Evolutionary conservation across 495 filamentous ascomycete genomes (phyloP).

Genomic region (Talaromyces ruber): DNA sequence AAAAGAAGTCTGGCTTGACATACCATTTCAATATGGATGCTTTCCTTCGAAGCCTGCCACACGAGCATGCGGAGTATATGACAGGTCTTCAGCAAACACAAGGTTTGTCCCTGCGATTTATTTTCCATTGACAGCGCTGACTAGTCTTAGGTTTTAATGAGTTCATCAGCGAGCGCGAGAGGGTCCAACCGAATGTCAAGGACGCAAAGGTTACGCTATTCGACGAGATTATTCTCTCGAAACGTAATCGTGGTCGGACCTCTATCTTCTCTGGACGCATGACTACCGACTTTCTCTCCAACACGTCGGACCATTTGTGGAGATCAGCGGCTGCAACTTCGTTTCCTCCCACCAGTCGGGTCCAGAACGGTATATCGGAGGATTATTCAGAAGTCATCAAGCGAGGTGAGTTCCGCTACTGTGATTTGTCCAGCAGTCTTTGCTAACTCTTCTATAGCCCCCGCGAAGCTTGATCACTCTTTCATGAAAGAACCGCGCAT

Average conservation of each 20-base stretch:
- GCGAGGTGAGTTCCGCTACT: constrained; percentile 39
- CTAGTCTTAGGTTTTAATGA: constrained; percentile 70
- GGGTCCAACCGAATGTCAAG: constrained; percentile 33
- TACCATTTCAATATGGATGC: constrained; percentile 92
- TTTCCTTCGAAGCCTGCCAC: constrained; percentile 82
- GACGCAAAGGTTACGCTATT: constrained; percentile 77
- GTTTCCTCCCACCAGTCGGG: constrained; percentile 55
- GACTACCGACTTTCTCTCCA: constrained; percentile 65
- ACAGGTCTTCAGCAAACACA: constrained; percentile 85
- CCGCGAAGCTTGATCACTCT: constrained; percentile 73
- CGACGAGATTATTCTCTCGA: constrained; percentile 90
- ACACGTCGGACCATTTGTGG: constrained; percentile 90
- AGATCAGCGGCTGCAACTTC: constrained; percentile 72
- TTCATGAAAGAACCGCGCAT: constrained; percentile 84
- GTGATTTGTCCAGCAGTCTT: neutral
- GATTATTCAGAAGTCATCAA: constrained; percentile 52
- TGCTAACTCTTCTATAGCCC: constrained; percentile 35
- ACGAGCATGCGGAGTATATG: constrained; percentile 86
- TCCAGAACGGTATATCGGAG: constrained; percentile 48
- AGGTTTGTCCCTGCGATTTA: constrained; percentile 43
- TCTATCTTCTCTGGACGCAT: constrained; percentile 42
- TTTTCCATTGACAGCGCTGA: neutral
- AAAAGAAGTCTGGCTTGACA: constrained; percentile 78
- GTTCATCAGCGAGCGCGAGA: constrained; percentile 89
- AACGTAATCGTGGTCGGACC: constrained; percentile 72